These are phyloP conservation scores for Lachnum nothofagi DNA, from an alignment of 2,329 filamentous ascomycete genomes.

Conservation along the genomic window DNA sequence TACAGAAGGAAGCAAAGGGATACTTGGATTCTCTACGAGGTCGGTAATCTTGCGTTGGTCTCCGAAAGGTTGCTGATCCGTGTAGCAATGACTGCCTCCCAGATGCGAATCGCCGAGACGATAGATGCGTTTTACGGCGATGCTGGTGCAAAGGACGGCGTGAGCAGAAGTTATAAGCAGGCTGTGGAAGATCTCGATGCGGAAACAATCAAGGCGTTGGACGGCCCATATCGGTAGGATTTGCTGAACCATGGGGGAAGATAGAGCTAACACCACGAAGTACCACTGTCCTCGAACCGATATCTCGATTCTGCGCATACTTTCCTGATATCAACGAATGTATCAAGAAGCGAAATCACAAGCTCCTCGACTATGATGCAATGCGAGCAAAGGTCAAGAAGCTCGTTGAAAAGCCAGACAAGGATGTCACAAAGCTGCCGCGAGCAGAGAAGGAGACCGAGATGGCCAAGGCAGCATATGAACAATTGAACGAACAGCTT, in stretches of 20 bases:
- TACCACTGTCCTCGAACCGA: slow-evolving; percentile 91
- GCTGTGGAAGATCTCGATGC: slow-evolving; percentile 96
- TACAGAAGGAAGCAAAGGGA: slow-evolving; percentile 97
- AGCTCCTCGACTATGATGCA: slow-evolving; percentile 95
- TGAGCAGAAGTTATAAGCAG: slow-evolving; percentile 95
- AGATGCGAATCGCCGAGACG: slow-evolving; percentile 98
- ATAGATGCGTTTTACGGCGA: slow-evolving; percentile 99
- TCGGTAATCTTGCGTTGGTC: slow-evolving; percentile 34
- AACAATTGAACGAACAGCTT: slow-evolving; percentile 94
- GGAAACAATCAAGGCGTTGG: slow-evolving; percentile 96
- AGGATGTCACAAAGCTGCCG: slow-evolving; percentile 93
- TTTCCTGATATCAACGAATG: slow-evolving; percentile 99
- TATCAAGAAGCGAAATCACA: slow-evolving; percentile 99
- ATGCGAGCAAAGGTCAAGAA: slow-evolving; percentile 95
- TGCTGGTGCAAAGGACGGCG: slow-evolving; percentile 87
- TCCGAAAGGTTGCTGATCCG: slow-evolving; percentile 11
- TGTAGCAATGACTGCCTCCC: slow-evolving; percentile 92
- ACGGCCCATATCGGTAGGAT: slow-evolving; percentile 79
- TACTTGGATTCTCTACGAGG: slow-evolving; percentile 93
- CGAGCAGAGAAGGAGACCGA: slow-evolving; percentile 95
- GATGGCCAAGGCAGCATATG: slow-evolving; percentile 87
- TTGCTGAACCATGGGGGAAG: not conserved
- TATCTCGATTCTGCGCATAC: slow-evolving; percentile 93
- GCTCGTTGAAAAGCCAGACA: slow-evolving; percentile 96
- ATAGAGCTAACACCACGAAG: slow-evolving; percentile 38